phyloP scores from a whole-genome alignment of 2,329 filamentous ascomycete genomes.

The Beauveria caledonica region DNA sequence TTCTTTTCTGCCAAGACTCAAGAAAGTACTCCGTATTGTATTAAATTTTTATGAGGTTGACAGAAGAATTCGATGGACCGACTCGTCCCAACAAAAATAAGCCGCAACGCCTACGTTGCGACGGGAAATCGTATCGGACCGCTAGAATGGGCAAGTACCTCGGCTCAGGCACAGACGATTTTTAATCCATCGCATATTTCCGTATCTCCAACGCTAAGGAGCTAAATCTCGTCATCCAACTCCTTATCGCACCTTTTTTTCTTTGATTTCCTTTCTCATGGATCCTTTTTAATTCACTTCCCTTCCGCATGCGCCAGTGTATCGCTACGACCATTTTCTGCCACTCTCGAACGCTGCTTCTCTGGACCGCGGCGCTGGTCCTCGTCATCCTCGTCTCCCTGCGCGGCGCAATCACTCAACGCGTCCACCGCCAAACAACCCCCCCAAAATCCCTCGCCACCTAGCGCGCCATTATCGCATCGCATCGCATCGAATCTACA shows the following conservation, averaged over 20 bases:
- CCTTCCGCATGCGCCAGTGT: constrained; percentile 19
- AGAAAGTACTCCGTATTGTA: no score
- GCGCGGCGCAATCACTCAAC: constrained; percentile 2
- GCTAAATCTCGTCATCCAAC: not conserved
- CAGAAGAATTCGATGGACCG: not conserved
- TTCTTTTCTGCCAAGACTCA: no score
- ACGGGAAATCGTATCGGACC: not conserved
- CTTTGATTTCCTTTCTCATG: no score
- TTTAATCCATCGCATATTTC: not conserved
- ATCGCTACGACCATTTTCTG: constrained; percentile 32
- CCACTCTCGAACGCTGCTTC: constrained; percentile 29
- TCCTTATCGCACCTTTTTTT: not conserved
- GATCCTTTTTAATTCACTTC: not conserved
- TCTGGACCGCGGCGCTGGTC: constrained; percentile 34
- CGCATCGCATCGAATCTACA: constrained; percentile 15
- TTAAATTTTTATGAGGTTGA: no score
- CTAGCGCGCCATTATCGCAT: not conserved
- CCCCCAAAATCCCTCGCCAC: not conserved
- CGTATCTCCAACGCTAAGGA: not conserved
- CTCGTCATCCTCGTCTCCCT: not conserved
- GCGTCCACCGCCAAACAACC: constrained; percentile 3
- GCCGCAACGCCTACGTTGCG: not conserved
- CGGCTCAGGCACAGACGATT: constrained; percentile 5
- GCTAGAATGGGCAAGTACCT: not conserved
- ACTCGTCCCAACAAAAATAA: not conserved